Evolutionary conservation across 768 basidiomycete genomes (phyloP).

Genomic region (Flagelloscypha sp.): DNA sequence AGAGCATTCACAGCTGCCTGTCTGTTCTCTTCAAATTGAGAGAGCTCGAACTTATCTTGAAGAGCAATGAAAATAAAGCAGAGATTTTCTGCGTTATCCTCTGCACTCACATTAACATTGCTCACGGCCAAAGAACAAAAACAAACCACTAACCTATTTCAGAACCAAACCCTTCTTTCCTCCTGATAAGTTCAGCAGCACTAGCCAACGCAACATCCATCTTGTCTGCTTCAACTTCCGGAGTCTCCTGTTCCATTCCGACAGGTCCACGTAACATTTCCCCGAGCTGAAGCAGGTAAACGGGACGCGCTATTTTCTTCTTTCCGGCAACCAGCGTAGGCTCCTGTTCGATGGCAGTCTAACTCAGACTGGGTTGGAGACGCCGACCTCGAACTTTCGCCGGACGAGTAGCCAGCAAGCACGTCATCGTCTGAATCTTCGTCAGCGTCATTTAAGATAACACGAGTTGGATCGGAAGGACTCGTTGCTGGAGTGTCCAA

Average conservation of each 20-base stretch:
- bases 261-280: conserved; percentile 61
- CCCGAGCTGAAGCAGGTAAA: conserved; percentile 83
- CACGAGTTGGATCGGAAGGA: too few species aligned
- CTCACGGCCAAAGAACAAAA: neutral
- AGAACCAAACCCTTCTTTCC: conserved; percentile 76
- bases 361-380: conserved; percentile 81
- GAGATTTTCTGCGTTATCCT: conserved; percentile 85
- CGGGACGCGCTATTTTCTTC: conserved; percentile 71
- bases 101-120: conserved; percentile 30
- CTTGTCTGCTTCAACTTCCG: conserved; percentile 61
- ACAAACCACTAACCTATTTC: conserved; percentile 63
- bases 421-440: conserved; percentile 84
- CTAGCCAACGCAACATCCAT: conserved; percentile 72
- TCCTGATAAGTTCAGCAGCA: conserved; percentile 78
- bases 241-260: conserved; percentile 41
- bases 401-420: conserved; percentile 66
- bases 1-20: conserved; percentile 75
- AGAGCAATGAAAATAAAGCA: conserved; percentile 64
- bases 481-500: too few species aligned
- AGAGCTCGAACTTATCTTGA: conserved; percentile 80
- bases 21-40: conserved; percentile 65
- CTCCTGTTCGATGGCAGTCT: conserved; percentile 76
- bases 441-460: conserved; percentile 18
- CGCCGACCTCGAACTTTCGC: conserved; percentile 55
- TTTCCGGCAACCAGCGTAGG: conserved; percentile 66